Evolutionary conservation across 768 basidiomycete species (phyloP).

Genomic region (Lactarius hatsudake): DNA sequence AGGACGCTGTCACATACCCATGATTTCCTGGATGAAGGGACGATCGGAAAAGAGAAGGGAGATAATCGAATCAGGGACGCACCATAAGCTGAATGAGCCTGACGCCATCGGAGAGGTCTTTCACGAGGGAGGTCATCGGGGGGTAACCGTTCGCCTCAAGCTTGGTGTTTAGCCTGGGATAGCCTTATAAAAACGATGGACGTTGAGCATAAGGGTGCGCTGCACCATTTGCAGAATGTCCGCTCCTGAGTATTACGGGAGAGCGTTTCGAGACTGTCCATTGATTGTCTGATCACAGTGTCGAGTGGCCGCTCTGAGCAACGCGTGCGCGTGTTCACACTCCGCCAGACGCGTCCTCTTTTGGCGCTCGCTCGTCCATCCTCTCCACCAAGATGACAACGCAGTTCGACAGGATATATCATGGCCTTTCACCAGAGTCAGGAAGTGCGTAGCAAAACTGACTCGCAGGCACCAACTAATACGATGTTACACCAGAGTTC

Average conservation of each 20-base stretch:
- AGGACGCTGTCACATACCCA: constrained; percentile 55
- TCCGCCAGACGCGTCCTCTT: constrained; percentile 27
- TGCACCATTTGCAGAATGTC: constrained; percentile 90
- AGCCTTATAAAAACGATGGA: constrained; percentile 22
- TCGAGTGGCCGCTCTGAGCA: background rate
- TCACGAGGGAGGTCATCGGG: constrained; percentile 84
- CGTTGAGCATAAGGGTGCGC: constrained; percentile 20
- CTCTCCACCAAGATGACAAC: constrained; percentile 52
- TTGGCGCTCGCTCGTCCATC: constrained; percentile 21
- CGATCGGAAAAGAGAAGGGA: too few relatives aligned
- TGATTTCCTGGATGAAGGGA: constrained; percentile 77
- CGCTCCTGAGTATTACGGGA: constrained; percentile 48
- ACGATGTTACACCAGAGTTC: constrained; percentile 51
- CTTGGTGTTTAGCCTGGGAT: constrained; percentile 87
- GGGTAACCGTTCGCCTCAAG: constrained; percentile 82
- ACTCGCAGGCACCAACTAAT: background rate
- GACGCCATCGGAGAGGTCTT: constrained; percentile 93
- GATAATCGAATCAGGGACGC: constrained; percentile 9
- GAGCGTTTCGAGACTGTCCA: constrained; percentile 61
- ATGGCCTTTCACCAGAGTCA: constrained; percentile 64
- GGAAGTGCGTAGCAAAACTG: constrained; percentile 67
- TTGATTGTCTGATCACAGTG: constrained; percentile 27
- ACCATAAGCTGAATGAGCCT: constrained; percentile 95
- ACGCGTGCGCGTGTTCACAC: constrained; percentile 25
- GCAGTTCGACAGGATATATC: constrained; percentile 84